Percentiles rank a stretch among this genome's conserved stretches.
Conservation (phyloP, 1,284 basidiomycete species). For the Ganoderma leucocontextum region DNA sequence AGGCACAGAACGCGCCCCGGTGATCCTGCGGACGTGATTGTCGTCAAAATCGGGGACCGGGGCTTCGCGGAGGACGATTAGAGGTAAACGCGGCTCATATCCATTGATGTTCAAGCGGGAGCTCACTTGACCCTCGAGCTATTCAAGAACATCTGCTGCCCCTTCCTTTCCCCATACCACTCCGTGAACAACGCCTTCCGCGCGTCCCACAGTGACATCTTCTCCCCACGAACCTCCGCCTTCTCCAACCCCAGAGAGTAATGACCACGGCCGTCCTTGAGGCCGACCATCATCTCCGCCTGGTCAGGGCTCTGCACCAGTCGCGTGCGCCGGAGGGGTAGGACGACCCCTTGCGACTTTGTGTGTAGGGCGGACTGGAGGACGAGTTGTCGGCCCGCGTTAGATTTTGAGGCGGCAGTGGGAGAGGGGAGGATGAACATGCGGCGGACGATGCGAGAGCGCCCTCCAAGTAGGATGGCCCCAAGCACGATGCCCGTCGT, state of each 20-base stretch:
- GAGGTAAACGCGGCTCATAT: background rate
- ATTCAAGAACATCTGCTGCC: constrained; percentile 22
- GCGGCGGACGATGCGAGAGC: constrained; percentile 47
- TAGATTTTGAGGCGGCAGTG: constrained; percentile 19
- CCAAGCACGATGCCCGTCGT: constrained; percentile 45
- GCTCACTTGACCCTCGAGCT: constrained; percentile 21
- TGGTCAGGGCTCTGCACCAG: constrained; percentile 22
- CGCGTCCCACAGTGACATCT: constrained; percentile 31
- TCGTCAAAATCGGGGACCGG: too few species aligned
- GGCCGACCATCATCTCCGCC: constrained; percentile 48
- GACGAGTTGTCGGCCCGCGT: constrained; percentile 30
- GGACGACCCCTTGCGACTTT: constrained; percentile 44
- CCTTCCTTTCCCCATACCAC: constrained; percentile 36
- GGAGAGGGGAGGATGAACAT: constrained; percentile 35
- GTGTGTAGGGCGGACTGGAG: constrained; percentile 50
- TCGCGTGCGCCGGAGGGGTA: constrained; percentile 28
- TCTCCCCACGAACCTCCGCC: constrained; percentile 46
- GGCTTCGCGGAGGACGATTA: background rate
- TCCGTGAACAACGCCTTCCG: constrained; percentile 34
- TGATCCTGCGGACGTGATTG: too few species aligned
- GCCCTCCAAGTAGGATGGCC: constrained; percentile 44
- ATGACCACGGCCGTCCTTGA: constrained; percentile 48
- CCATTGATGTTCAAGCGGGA: background rate
- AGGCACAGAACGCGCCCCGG: too few species aligned
- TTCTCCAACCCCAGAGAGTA: constrained; percentile 50